phyloP scores from a whole-genome alignment of 352 stramenopile species.

The Pythium biforme region DNA sequence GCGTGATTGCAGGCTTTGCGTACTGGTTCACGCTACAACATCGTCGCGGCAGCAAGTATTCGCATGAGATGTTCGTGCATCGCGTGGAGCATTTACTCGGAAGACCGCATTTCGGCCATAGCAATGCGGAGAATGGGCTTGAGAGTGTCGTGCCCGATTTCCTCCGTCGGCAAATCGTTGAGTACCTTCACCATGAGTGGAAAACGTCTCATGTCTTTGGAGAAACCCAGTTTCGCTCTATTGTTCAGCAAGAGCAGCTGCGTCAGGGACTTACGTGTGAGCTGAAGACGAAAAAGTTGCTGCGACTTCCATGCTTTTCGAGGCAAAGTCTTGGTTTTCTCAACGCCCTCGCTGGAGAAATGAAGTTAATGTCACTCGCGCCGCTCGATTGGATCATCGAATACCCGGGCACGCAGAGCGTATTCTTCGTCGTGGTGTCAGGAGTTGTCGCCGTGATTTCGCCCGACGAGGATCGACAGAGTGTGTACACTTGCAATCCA shows the following conservation, averaged over 20 bases:
- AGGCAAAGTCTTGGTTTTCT: conserved; percentile 31
- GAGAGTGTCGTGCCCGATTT: conserved; percentile 18
- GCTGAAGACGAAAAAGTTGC: conserved; percentile 26
- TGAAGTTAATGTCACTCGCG: conserved; percentile 25
- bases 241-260: conserved; percentile 30
- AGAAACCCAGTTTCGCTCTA: conserved; percentile 17
- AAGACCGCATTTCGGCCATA: conserved; percentile 17
- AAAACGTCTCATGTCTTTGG: conserved; percentile 14
- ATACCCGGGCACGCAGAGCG: conserved; percentile 24
- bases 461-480: not conserved
- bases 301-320: conserved; percentile 26
- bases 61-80: conserved; percentile 34
- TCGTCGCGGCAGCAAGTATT: conserved; percentile 22
- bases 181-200: conserved; percentile 26
- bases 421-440: conserved; percentile 27
- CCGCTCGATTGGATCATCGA: conserved; percentile 34
- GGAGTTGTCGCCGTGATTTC: conserved; percentile 25
- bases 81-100: conserved; percentile 24
- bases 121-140: not conserved
- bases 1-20: conserved; percentile 25
- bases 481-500: conserved; percentile 19
- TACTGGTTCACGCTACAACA: conserved; percentile 32
- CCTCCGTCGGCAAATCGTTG: conserved; percentile 21
- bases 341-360: conserved; percentile 27
- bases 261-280: conserved; percentile 26